Percentiles rank a stretch among this genome's conserved stretches.
These are phyloP conservation scores for Noccaea caerulescens DNA, from an alignment of 345 rosid genomes.

Conservation along the genomic window DNA sequence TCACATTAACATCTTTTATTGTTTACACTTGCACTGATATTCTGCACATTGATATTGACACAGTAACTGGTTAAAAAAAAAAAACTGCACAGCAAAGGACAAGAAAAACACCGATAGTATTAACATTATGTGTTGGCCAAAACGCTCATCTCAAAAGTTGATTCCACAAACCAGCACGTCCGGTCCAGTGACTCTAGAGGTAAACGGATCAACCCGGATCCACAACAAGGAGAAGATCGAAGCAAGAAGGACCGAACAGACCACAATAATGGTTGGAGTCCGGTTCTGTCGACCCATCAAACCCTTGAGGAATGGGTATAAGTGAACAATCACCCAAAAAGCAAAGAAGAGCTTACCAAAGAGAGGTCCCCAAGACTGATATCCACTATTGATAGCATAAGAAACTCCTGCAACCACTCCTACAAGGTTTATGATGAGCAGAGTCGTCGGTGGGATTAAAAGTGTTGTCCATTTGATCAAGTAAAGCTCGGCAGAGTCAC, in stretches of 20 bases:
- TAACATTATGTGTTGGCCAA: background rate
- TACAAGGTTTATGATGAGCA: slow-evolving; percentile 74
- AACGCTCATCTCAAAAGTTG: slow-evolving; percentile 57
- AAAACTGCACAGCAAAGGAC: slow-evolving; percentile 1
- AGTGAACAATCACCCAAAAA: slow-evolving; percentile 89
- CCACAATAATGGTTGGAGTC: slow-evolving; percentile 81
- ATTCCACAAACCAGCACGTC: slow-evolving; percentile 68
- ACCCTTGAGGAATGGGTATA: slow-evolving; percentile 90
- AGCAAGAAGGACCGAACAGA: slow-evolving; percentile 83
- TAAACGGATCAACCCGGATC: slow-evolving; percentile 85
- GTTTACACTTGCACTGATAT: background rate
- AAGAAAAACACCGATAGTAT: background rate
- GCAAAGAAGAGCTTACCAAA: slow-evolving; percentile 93
- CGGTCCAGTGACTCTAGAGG: slow-evolving; percentile 72
- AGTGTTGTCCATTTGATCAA: slow-evolving; percentile 94
- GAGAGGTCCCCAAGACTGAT: slow-evolving; percentile 92
- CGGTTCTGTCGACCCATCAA: slow-evolving; percentile 89
- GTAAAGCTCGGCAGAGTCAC: slow-evolving; percentile 76
- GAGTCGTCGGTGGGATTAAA: slow-evolving; percentile 84
- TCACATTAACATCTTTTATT: background rate
- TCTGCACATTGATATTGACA: background rate
- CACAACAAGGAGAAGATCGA: slow-evolving; percentile 84
- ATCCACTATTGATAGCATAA: slow-evolving; percentile 81
- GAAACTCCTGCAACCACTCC: slow-evolving; percentile 91
- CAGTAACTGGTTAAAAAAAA: background rate